Conservation (phyloP, 139 green algal species). For the Choricystis sp. region DNA sequence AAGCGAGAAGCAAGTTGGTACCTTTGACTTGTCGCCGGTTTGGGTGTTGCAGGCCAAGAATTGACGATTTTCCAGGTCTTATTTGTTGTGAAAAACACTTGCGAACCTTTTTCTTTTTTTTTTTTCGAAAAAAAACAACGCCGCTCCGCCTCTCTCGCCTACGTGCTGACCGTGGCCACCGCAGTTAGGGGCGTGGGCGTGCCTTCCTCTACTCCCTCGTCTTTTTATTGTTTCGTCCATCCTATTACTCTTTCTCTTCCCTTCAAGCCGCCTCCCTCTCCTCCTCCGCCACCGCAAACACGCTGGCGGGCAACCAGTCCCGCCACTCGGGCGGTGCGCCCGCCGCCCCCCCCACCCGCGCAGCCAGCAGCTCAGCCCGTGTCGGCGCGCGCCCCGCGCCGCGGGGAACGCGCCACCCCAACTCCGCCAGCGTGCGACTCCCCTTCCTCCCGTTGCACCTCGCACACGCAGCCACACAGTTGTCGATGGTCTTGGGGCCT, state of each 20-base stretch:
- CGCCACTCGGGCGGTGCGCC: slow-evolving; percentile 2
- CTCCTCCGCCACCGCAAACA: neutral
- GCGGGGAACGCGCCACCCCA: slow-evolving; percentile 24
- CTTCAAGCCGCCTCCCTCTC: too few relatives aligned
- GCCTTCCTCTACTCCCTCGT: too few relatives aligned
- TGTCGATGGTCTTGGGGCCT: slow-evolving; percentile 32
- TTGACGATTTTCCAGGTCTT: too few relatives aligned
- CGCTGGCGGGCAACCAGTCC: slow-evolving; percentile 1
- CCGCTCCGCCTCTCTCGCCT: too few relatives aligned
- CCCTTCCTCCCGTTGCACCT: slow-evolving; percentile 40
- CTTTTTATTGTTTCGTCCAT: too few relatives aligned
- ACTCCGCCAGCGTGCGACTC: slow-evolving; percentile 27
- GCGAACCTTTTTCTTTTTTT: too few relatives aligned
- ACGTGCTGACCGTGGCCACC: neutral
- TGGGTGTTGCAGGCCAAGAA: too few relatives aligned
- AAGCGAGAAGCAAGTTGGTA: too few relatives aligned
- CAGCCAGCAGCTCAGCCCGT: neutral
- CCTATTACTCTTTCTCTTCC: too few relatives aligned
- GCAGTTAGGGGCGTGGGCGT: neutral
- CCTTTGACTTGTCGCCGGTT: too few relatives aligned
- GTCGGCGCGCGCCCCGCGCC: slow-evolving; percentile 4
- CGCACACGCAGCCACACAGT: slow-evolving; percentile 37
- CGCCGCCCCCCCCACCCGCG: neutral
- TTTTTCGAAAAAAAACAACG: neutral
- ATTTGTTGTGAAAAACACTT: too few relatives aligned